These are phyloP conservation scores for Setaria italica DNA, from an alignment of 202 grass and related monocot species.

Conservation along the genomic window DNA sequence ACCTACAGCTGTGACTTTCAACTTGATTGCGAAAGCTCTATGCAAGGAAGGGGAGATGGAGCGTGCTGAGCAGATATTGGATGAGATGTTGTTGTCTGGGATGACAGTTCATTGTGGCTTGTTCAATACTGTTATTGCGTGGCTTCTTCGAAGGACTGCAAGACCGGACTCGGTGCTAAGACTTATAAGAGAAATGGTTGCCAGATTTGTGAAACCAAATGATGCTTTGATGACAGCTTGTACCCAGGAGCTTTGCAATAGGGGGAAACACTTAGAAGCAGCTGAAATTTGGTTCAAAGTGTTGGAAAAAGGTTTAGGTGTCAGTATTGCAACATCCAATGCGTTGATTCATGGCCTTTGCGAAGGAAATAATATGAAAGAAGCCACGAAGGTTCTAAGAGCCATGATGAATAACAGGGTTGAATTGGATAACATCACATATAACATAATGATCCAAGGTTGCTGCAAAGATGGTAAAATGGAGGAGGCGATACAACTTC, in stretches of 20 bases:
- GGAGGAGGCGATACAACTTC: conserved; percentile 68
- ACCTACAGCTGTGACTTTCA: conserved; percentile 75
- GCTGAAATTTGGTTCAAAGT: conserved; percentile 65
- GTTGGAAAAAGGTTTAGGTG: conserved; percentile 66
- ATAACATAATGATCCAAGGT: conserved; percentile 82
- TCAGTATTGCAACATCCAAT: conserved; percentile 80
- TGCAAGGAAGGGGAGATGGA: conserved; percentile 79
- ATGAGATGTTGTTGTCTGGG: conserved; percentile 74
- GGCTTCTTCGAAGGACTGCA: conserved; percentile 55
- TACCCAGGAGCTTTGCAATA: conserved; percentile 66
- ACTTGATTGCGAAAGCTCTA: conserved; percentile 66
- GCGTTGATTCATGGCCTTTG: conserved; percentile 88
- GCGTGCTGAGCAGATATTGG: conserved; percentile 66
- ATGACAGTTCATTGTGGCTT: conserved; percentile 69
- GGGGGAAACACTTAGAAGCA: conserved; percentile 69
- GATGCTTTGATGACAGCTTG: conserved; percentile 79
- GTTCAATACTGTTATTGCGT: conserved; percentile 75
- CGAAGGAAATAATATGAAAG: conserved; percentile 58
- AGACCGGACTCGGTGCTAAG: conserved; percentile 64
- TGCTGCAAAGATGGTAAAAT: conserved; percentile 80
- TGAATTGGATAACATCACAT: conserved; percentile 75
- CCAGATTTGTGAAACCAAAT: conserved; percentile 76
- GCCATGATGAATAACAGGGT: conserved; percentile 65
- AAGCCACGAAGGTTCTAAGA: conserved; percentile 63
- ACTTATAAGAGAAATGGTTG: conserved; percentile 67